Evolutionary conservation across 768 basidiomycete genomes (phyloP).

Genomic region (Kwoniella botswanensis): DNA sequence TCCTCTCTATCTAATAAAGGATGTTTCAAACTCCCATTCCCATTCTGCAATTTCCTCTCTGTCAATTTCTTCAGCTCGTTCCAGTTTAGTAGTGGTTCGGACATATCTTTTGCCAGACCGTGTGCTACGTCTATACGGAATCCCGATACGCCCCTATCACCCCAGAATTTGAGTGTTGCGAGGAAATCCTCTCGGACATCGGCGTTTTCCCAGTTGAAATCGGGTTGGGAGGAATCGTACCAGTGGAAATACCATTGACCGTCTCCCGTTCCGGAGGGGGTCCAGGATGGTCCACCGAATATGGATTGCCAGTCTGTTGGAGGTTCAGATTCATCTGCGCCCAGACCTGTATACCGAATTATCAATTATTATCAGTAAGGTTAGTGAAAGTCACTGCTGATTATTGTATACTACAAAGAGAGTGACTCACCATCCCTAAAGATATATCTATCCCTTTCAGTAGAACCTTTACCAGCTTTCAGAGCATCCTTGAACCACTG

Average conservation of each 20-base stretch:
- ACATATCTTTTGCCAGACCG: slow-evolving; percentile 43
- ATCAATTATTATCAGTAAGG: not conserved
- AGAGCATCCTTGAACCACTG: slow-evolving; percentile 52
- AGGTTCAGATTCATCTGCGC: slow-evolving; percentile 36
- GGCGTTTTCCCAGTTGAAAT: slow-evolving; percentile 47
- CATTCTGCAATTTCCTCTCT: slow-evolving; percentile 30
- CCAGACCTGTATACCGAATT: slow-evolving; percentile 28
- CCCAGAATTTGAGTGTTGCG: slow-evolving; percentile 49
- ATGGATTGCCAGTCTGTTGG: slow-evolving; percentile 45
- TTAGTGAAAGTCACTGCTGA: not conserved
- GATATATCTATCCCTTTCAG: slow-evolving; percentile 41
- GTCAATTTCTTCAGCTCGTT: slow-evolving; percentile 30
- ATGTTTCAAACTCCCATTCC: slow-evolving; percentile 28
- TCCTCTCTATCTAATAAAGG: slow-evolving; percentile 45
- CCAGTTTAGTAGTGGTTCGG: slow-evolving; percentile 28
- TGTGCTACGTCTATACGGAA: slow-evolving; percentile 52
- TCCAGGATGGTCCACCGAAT: slow-evolving; percentile 50
- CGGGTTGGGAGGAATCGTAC: slow-evolving; percentile 50
- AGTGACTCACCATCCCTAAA: slow-evolving; percentile 46
- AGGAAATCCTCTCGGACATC: slow-evolving; percentile 50
- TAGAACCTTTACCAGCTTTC: slow-evolving; percentile 37
- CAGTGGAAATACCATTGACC: slow-evolving; percentile 51
- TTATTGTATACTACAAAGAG: not conserved
- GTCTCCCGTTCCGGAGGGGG: slow-evolving; percentile 33
- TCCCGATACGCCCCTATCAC: slow-evolving; percentile 46